Evolutionary conservation across 164 flowering plant species (phyloP), one percentile per base, ranked within the genome.

Genomic region (Protea cynaroides): DNA sequence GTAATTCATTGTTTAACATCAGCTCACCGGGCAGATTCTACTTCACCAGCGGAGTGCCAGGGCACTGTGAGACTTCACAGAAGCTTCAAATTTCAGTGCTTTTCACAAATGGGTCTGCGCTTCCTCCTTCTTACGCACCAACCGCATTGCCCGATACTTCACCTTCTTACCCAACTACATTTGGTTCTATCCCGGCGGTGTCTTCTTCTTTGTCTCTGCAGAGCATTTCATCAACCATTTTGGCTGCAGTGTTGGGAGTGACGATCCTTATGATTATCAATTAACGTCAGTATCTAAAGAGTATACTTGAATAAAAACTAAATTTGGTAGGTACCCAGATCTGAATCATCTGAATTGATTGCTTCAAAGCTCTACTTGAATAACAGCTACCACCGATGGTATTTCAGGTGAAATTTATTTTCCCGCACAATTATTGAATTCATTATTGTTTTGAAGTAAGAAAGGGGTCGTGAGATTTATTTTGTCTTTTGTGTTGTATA

Each of bases 1-100:
- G 96, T 1, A 92, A 95, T 61, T 89, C 97, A 25, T 65, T 95
- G 13, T 92, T 88, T 71, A 95, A 92, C 76, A 73, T 95, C 44
- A 92, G 94, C 1, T 40, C 76, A n/a, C 36, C 62, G 0, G 97
- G 96, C 1, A 78, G 74, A 7, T 90, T 71, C 50, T 92, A 75
- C 78, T 95, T 95, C 89, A 90, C 86, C 8, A 92, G 99, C 73
- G 96, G 97, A 9, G 78, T 22, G 1, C 34, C 76, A 0, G 94
- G 92, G 10, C 88, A 83, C 63, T 95, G 97, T 50, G 68, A 75
- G n/a, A 88, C 90, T 76, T 69, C 64, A 15, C 97, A 95, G 77
- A 95, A 86, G 76, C 89, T 92, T 4, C 79, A 78, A 50, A 70
- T 95, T 47, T 71, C 81, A 25, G 82, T 86, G 61, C 40, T 67